phyloP scores from a whole-genome alignment of 2,329 filamentous ascomycete genomes.

The Chaetomium olivaceum region DNA sequence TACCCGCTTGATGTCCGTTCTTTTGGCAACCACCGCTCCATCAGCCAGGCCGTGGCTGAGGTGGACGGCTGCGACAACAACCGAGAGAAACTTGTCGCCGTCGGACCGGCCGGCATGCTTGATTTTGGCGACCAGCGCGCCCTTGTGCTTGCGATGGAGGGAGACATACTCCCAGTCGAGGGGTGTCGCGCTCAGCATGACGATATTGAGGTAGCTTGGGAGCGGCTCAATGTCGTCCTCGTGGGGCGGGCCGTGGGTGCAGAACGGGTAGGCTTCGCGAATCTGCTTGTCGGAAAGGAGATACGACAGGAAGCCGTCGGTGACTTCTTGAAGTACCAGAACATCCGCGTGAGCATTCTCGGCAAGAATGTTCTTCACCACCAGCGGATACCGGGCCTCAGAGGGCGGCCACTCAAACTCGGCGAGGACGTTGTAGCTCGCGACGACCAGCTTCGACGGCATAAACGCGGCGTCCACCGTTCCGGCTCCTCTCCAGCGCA shows the following conservation, averaged over 20 bases:
- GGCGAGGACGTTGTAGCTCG: conserved; percentile 56
- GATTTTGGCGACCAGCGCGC: conserved; percentile 52
- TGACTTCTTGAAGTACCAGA: conserved; percentile 62
- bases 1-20: conserved; percentile 55
- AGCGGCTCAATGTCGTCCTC: conserved; percentile 56
- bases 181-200: conserved; percentile 57
- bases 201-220: conserved; percentile 60
- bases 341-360: conserved; percentile 48
- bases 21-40: conserved; percentile 57
- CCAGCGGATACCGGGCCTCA: conserved; percentile 43
- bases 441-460: conserved; percentile 37
- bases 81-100: conserved; percentile 37
- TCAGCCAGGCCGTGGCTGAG: conserved; percentile 63
- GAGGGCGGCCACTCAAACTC: conserved; percentile 52
- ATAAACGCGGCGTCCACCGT: conserved; percentile 28
- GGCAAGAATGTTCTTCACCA: conserved; percentile 49
- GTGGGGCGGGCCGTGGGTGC: conserved; percentile 57
- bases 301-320: conserved; percentile 61
- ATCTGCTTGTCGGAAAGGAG: conserved; percentile 52
- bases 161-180: conserved; percentile 59
- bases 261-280: conserved; percentile 52
- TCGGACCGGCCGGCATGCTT: conserved; percentile 35
- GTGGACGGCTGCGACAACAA: conserved; percentile 60
- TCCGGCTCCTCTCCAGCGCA: conserved; percentile 31
- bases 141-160: conserved; percentile 59